Evolutionary conservation across 345 rosid genomes (phyloP), one percentile per base, ranked within the genome.

Genomic region (Gossypium arboreum): DNA sequence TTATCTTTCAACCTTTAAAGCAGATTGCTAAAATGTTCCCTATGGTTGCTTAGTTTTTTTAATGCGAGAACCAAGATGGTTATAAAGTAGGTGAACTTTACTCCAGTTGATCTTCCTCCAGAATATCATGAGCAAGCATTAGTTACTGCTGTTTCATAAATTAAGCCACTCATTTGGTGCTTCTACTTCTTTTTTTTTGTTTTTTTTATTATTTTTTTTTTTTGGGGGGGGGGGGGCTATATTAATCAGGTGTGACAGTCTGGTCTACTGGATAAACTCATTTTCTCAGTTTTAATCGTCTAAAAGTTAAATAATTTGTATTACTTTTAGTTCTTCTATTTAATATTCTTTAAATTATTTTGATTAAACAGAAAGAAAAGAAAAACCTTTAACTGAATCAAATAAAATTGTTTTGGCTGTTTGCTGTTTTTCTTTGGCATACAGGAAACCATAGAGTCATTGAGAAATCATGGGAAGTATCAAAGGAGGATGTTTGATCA

Each of bases 401-500:
- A 51, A 65, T 41, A 15, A 18, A 65, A 65, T 69, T 69, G 73
- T 12, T 27, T 12, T 17, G 9, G 3, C 44, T 52, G 9, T 51
- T 27, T 69, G 15, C 2, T 15, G 18, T 22, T 50, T 69, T 50
- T 51, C 54, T 27, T 16, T 51, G 20, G 24, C 18, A 17, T 51
- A 12, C 78, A 95, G 98, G 99, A 88, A 78, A 91, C 97, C 17
- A 61, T 95, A 25, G 85, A 83, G 77, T 88, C 99, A 61, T 86
- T 95, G 81, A 88, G 97, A 82, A 86, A 80, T 76, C 97, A 95
- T 81, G 97, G 89, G 18, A 84, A 79, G 79, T 95, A 95, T 83
- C 98, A 93, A 78, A 84, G 87, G 81, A 89, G 86, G 86, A 91
- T 95, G 97, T 87, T 95, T 59, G 99, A 95, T 73, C 99, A 95